These are phyloP conservation scores for Moesziomyces sp. DNA, from an alignment of 1,284 basidiomycete species.

Conservation along the genomic window DNA sequence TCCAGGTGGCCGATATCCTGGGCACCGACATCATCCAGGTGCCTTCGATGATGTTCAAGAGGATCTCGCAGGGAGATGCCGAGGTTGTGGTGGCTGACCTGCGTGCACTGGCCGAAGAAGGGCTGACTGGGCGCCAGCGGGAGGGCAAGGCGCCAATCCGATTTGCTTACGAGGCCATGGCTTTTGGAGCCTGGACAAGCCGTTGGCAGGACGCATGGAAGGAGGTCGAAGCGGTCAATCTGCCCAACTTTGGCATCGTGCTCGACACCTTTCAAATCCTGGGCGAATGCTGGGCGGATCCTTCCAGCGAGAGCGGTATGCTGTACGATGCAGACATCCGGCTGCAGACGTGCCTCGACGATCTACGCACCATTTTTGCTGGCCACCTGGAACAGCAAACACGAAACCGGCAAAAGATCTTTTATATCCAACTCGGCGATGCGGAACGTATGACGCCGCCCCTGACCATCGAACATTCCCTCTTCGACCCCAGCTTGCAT, in stretches of 20 bases:
- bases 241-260: conserved; percentile 65
- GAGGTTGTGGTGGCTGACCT: conserved; percentile 19
- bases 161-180: conserved; percentile 39
- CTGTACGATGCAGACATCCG: conserved; percentile 7
- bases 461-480: conserved; percentile 9
- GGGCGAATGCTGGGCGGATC: conserved; percentile 63
- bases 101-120: conserved; percentile 13
- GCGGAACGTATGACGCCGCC: conserved; percentile 13
- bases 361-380: conserved; percentile 10
- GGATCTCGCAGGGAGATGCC: conserved; percentile 9
- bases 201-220: conserved; percentile 66
- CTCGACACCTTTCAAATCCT: conserved; percentile 68
- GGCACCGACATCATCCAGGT: conserved; percentile 27
- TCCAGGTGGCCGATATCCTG: conserved; percentile 25
- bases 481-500: conserved; percentile 16
- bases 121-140: conserved; percentile 10
- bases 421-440: conserved; percentile 20
- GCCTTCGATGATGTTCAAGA: conserved; percentile 22
- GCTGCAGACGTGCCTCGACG: conserved; percentile 7
- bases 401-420: conserved; percentile 13
- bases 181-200: conserved; percentile 42
- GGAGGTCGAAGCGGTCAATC: conserved; percentile 55
- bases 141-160: conserved; percentile 10
- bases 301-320: conserved; percentile 26
- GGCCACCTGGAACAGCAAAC: conserved; percentile 9